Evolutionary conservation across 2,329 filamentous ascomycete genomes (phyloP).

Genomic region (Curvularia verruculosa): DNA sequence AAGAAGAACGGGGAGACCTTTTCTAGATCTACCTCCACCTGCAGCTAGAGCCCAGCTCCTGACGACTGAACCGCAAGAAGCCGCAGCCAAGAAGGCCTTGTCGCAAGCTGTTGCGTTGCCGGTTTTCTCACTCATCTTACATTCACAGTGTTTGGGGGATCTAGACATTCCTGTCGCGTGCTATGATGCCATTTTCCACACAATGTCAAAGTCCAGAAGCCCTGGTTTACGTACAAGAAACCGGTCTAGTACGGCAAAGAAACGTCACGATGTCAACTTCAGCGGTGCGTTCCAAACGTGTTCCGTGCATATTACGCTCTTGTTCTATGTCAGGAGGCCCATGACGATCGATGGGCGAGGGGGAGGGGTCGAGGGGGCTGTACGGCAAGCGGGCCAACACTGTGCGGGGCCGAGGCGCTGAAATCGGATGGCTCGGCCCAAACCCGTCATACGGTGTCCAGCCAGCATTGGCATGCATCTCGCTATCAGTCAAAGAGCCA

Average conservation of each 20-base stretch:
- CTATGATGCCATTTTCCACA: conserved; percentile 32
- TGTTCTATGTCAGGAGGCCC: conserved; percentile 33
- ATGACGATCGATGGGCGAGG: conserved; percentile 30
- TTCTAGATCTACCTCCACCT: conserved; percentile 35
- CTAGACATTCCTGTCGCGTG: conserved; percentile 3
- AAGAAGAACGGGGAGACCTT: conserved; percentile 27
- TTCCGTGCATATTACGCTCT: conserved; percentile 22
- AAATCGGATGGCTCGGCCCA: conserved; percentile 31
- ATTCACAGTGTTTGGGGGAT: conserved; percentile 10
- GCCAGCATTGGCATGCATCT: conserved; percentile 9
- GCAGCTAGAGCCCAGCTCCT: conserved; percentile 26
- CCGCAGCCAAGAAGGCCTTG: conserved; percentile 28
- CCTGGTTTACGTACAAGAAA: conserved; percentile 32
- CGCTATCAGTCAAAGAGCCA: conserved; percentile 11
- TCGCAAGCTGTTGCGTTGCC: not conserved
- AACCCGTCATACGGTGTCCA: conserved; percentile 9
- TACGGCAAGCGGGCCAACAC: conserved; percentile 11
- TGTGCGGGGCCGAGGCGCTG: conserved; percentile 29
- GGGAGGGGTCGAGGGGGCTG: conserved; percentile 18
- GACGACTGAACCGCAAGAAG: conserved; percentile 31
- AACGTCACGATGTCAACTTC: conserved; percentile 39
- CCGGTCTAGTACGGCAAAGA: conserved; percentile 8
- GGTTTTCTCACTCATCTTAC: not conserved
- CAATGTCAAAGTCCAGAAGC: conserved; percentile 17
- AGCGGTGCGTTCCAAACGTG: conserved; percentile 21